phyloP scores from a whole-genome alignment of 768 basidiomycete genomes.

The Phylloporus arenicola region DNA sequence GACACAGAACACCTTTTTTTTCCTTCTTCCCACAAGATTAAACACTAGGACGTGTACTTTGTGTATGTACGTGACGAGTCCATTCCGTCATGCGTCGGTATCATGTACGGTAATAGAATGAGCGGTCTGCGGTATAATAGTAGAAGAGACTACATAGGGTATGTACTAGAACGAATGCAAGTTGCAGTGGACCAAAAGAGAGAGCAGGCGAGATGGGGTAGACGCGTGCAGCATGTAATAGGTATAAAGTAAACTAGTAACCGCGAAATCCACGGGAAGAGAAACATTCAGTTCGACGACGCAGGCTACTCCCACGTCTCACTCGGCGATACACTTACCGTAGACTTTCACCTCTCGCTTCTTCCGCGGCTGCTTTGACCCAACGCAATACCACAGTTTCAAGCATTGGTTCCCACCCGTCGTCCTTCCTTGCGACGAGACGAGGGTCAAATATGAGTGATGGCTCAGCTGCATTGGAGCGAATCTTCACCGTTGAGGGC shows the following conservation, averaged over 20 bases:
- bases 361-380: conserved; percentile 64
- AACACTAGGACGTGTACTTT: neutral
- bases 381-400: conserved; percentile 57
- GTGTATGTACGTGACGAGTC: conserved; percentile 6
- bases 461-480: conserved; percentile 40
- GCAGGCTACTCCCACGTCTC: neutral
- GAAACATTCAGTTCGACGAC: neutral
- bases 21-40: neutral
- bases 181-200: neutral
- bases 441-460: conserved; percentile 67
- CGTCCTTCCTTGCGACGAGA: conserved; percentile 64
- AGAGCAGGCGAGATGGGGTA: neutral
- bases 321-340: conserved; percentile 11
- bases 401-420: conserved; percentile 81
- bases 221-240: conserved; percentile 10
- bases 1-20: neutral
- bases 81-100: neutral
- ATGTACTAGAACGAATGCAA: conserved; percentile 4
- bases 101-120: conserved; percentile 15
- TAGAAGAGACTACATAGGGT: neutral
- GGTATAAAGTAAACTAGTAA: conserved; percentile 7
- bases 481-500: conserved; percentile 29
- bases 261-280: conserved; percentile 2
- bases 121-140: conserved; percentile 9
- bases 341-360: conserved; percentile 43